These are phyloP conservation scores for Globisporangium camurandrum DNA, from an alignment of 352 stramenopile genomes.

Conservation along the genomic window DNA sequence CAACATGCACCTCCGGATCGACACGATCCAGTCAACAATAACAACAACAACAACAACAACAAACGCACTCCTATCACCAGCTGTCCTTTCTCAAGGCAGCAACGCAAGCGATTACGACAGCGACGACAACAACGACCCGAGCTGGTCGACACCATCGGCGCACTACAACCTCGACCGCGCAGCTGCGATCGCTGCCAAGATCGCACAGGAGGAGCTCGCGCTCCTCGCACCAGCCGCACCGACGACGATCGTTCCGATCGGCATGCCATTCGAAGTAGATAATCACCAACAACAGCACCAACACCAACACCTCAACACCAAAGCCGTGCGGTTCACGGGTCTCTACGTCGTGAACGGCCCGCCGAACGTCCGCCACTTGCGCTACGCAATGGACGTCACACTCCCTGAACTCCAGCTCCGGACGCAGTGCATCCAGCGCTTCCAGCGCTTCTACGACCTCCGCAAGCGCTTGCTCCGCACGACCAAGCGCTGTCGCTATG, in stretches of 20 bases:
- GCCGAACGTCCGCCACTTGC: constrained; percentile 39
- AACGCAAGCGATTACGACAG: not conserved
- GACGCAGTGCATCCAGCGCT: constrained; percentile 44
- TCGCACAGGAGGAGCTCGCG: constrained; percentile 9
- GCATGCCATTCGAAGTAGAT: constrained; percentile 9
- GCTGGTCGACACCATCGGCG: constrained; percentile 6
- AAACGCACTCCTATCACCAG: not conserved
- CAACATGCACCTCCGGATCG: constrained; percentile 7
- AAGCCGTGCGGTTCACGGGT: constrained; percentile 39
- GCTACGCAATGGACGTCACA: constrained; percentile 58
- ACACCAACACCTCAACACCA: constrained; percentile 12
- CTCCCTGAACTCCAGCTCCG: constrained; percentile 36
- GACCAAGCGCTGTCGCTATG: constrained; percentile 29
- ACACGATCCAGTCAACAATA: constrained; percentile 5
- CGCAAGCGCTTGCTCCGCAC: constrained; percentile 38
- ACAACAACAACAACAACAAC: not conserved
- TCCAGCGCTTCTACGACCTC: constrained; percentile 44
- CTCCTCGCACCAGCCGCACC: not conserved
- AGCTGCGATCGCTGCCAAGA: constrained; percentile 11
- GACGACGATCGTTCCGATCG: not conserved
- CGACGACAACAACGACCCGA: constrained; percentile 1
- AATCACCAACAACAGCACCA: too few species aligned
- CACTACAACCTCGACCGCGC: constrained; percentile 10
- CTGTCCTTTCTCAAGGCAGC: not conserved
- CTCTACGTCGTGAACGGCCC: constrained; percentile 51